Conservation (phyloP, 2,329 filamentous ascomycete genomes). For the Colletotrichum somersetense region DNA sequence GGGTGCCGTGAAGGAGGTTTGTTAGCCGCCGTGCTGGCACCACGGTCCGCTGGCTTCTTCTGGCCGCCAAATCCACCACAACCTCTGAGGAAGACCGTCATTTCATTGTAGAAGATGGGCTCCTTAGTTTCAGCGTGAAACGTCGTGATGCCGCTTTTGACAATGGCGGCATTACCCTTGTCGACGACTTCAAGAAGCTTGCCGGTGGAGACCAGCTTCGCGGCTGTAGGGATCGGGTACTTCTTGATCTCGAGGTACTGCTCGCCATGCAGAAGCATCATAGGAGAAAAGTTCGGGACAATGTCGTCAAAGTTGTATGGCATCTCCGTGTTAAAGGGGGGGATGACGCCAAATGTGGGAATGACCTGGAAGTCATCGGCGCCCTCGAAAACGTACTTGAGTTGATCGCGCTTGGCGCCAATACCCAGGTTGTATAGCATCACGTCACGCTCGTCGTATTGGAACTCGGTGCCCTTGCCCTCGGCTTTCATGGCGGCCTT, state of each 20-base stretch:
- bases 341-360: conserved; percentile 96
- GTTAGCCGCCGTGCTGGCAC: conserved; percentile 83
- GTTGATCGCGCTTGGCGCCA: conserved; percentile 89
- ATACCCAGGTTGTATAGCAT: conserved; percentile 97
- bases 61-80: conserved; percentile 91
- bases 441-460: conserved; percentile 86
- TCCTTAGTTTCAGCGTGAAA: conserved; percentile 87
- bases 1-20: conserved; percentile 81
- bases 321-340: conserved; percentile 86
- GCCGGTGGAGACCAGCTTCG: conserved; percentile 79
- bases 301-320: conserved; percentile 86
- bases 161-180: conserved; percentile 90
- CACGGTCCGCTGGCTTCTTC: conserved; percentile 81
- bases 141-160: conserved; percentile 84
- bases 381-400: conserved; percentile 91
- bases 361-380: conserved; percentile 92
- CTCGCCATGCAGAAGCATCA: conserved; percentile 99
- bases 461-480: conserved; percentile 79
- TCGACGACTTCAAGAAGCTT: conserved; percentile 94
- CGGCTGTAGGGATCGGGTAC: conserved; percentile 90
- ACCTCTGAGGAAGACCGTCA: conserved; percentile 91
- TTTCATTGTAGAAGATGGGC: conserved; percentile 97
- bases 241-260: conserved; percentile 96
- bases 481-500: conserved; percentile 79
- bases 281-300: conserved; percentile 95